Evolutionary conservation across 2,329 filamentous ascomycete species (phyloP), one percentile per base, ranked within the genome.

Genomic region (Ophiognomonia clavigignenti-juglandacearum): DNA sequence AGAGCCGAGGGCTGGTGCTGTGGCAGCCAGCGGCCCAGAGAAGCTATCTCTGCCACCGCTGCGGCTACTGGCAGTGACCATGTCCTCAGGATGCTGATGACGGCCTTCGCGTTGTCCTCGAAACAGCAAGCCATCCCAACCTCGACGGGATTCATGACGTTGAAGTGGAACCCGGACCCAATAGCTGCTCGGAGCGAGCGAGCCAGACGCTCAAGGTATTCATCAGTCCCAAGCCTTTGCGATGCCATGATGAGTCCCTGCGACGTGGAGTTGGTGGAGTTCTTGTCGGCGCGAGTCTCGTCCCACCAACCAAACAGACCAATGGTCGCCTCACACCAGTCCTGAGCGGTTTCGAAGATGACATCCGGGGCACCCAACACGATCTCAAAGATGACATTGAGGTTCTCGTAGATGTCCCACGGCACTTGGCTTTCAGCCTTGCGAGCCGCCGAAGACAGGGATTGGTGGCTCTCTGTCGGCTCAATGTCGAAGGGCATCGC

Each of bases 261-360:
- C n/a, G 67, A 63, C 24, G 68, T 66, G 11, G 71, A 68, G 29
- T 70, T 57, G 48, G 64, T 61, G 18, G 66, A 60, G 40, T 60
- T 66, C 56, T 68, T 71, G 50, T 65, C 66, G 41, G 64, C 76
- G 50, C 82, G 79, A n/a, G 80, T 78, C 51, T 93, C 88, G 60
- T 95, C 85, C 90, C 91, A 96, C 92, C 92, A 97, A 6, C 86
- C 83, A 26, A 91, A 83, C 41, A 97, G 70, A 2, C 85, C 87
- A 50, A 96, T 69, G 0, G 85, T 86, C 0, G 89, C 91, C 69
- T 97, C 92, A 43, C 92, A 82, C 92, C 92, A 97, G 64, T 96
- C 91, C 59, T 92, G 83, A 1, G 90, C 81, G 37, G 83, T 80
- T 39, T 83, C 78, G 51, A 95, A 71, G 43, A 96, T 88, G 18